Conservation (phyloP, 2,329 filamentous ascomycete species). For the Setomelanomma holmii region DNA sequence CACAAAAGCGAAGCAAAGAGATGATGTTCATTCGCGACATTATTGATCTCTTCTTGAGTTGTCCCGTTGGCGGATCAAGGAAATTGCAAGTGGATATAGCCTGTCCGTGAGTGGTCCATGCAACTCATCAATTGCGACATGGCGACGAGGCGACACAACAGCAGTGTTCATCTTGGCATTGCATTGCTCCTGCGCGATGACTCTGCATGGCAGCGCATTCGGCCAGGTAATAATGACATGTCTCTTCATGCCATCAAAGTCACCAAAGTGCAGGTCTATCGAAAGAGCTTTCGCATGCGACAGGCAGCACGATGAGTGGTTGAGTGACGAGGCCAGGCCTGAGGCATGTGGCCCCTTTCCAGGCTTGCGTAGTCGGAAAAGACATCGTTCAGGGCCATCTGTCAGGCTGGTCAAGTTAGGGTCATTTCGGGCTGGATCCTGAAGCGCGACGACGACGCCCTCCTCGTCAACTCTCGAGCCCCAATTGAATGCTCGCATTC, state of each 20-base stretch:
- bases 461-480: neutral
- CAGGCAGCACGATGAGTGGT: no score
- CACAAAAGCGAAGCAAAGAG: constrained; percentile 13
- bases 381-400: constrained; percentile 28
- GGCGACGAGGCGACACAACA: constrained; percentile 1
- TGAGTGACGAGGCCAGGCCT: constrained; percentile 13
- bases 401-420: constrained; percentile 33
- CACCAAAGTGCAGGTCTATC: no score
- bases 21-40: constrained; percentile 28
- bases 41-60: constrained; percentile 33
- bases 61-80: constrained; percentile 30
- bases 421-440: constrained; percentile 26
- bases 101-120: constrained; percentile 25
- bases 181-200: neutral
- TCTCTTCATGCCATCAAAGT: no score
- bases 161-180: neutral
- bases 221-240: no score
- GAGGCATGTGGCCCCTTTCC: constrained; percentile 31
- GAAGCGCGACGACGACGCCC: neutral
- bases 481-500: neutral
- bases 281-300: no score
- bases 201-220: neutral
- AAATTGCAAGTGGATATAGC: constrained; percentile 39
- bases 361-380: constrained; percentile 23
- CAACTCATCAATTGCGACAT: constrained; percentile 13